A percentile compares a stretch with the other conserved stretches of the same genome.
Evolutionary conservation across 345 rosid genomes (phyloP).

Genomic region (Aegle marmelos): DNA sequence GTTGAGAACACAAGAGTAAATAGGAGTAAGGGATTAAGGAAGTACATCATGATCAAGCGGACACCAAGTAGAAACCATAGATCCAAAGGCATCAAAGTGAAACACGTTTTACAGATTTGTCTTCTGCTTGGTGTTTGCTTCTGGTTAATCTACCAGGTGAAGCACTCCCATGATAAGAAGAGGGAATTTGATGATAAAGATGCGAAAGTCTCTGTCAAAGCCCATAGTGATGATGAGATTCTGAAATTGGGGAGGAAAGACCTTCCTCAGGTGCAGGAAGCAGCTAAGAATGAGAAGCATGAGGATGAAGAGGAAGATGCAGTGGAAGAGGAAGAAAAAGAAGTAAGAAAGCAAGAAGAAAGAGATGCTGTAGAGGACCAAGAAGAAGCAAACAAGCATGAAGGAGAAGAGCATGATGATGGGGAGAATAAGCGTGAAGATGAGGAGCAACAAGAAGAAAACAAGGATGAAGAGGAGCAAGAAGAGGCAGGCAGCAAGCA

Average conservation of each 20-base stretch:
- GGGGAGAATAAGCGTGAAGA: constrained; percentile 30
- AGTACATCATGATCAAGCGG: constrained; percentile 57
- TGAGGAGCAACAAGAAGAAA: constrained; percentile 30
- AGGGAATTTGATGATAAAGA: constrained; percentile 64
- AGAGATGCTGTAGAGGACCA: not conserved
- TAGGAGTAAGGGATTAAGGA: constrained; percentile 8
- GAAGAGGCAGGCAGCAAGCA: constrained; percentile 14
- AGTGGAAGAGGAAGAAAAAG: constrained; percentile 42
- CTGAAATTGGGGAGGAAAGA: constrained; percentile 77
- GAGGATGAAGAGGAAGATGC: constrained; percentile 44
- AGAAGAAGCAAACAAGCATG: constrained; percentile 36
- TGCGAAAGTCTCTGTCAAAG: constrained; percentile 24
- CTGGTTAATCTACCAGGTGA: constrained; percentile 89
- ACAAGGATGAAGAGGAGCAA: constrained; percentile 19
- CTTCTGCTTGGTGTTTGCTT: constrained; percentile 76
- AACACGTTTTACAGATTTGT: constrained; percentile 74
- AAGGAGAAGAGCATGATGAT: constrained; percentile 38
- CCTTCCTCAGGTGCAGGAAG: constrained; percentile 44
- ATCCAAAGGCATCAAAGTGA: constrained; percentile 62
- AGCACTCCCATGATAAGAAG: constrained; percentile 86
- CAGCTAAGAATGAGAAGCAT: constrained; percentile 24
- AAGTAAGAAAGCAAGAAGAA: constrained; percentile 28
- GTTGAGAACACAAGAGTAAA: not conserved
- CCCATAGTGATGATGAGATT: constrained; percentile 26
- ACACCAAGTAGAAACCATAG: constrained; percentile 57